Conservation (phyloP, 2,329 filamentous ascomycete species). For the Beauveria asiatica region DNA sequence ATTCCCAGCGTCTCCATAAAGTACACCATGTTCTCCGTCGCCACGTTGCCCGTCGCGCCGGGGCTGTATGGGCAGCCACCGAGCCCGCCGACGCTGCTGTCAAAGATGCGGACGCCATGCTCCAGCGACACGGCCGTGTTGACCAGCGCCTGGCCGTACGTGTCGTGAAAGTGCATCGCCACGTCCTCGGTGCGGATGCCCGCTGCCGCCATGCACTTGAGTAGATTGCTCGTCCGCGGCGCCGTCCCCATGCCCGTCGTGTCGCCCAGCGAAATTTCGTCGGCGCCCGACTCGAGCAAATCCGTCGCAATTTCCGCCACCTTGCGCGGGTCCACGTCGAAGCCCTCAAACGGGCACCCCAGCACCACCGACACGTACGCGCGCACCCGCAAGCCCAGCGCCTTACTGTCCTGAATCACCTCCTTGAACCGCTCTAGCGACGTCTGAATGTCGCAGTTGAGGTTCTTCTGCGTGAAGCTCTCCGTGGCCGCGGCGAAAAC, state of each 20-base stretch:
- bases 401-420: conserved; percentile 61
- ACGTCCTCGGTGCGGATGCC: conserved; percentile 62
- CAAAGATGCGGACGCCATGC: conserved; percentile 70
- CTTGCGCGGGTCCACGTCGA: conserved; percentile 52
- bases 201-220: conserved; percentile 56
- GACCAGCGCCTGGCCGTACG: conserved; percentile 76
- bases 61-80: conserved; percentile 82
- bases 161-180: conserved; percentile 84
- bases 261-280: conserved; percentile 84
- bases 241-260: conserved; percentile 86
- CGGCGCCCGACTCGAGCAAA: conserved; percentile 77
- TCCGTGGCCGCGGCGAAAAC: conserved; percentile 80
- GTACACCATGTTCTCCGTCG: conserved; percentile 77
- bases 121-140: conserved; percentile 72
- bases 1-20: conserved; percentile 67
- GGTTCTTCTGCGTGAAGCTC: conserved; percentile 70
- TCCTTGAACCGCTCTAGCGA: conserved; percentile 62
- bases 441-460: conserved; percentile 70
- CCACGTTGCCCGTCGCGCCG: conserved; percentile 78
- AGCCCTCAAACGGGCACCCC: conserved; percentile 68
- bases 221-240: conserved; percentile 55
- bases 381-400: conserved; percentile 57
- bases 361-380: conserved; percentile 77
- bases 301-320: conserved; percentile 59
- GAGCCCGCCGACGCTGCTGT: conserved; percentile 69